Evolutionary conservation across 139 green algal genomes (phyloP).

Genomic region (Haematococcus lacustris): DNA sequence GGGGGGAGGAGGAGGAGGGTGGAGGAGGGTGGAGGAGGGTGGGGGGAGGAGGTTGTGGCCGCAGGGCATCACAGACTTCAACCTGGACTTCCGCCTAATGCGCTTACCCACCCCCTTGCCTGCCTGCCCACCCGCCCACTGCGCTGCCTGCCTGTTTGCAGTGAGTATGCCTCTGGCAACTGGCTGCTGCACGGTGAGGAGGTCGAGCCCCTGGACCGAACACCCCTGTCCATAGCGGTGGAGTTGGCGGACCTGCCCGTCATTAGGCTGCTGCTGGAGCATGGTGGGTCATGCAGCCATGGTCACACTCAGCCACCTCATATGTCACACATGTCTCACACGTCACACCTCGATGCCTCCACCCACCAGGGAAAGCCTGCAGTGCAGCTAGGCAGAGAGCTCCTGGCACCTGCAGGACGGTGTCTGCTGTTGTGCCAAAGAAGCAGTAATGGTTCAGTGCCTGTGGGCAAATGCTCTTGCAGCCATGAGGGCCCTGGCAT

Average conservation of each 20-base stretch:
- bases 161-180: conserved; percentile 33
- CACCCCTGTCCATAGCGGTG: conserved; percentile 31
- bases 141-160: conserved; percentile 6
- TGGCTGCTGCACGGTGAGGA: conserved; percentile 38
- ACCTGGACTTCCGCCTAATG: background rate
- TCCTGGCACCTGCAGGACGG: background rate
- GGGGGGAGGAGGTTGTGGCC: background rate
- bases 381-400: background rate
- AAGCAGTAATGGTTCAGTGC: background rate
- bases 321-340: too few relatives aligned
- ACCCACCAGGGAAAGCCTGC: background rate
- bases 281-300: conserved; percentile 14
- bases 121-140: background rate
- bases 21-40: background rate
- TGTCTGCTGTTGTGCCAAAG: background rate
- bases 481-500: too few relatives aligned
- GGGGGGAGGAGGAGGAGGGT: background rate
- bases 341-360: too few relatives aligned
- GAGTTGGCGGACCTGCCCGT: conserved; percentile 31
- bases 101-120: background rate
- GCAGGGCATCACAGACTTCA: too few relatives aligned
- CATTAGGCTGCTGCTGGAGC: conserved; percentile 33
- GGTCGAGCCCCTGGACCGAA: conserved; percentile 48
- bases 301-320: too few relatives aligned
- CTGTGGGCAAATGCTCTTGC: too few relatives aligned